These are phyloP conservation scores for Stagonosporopsis rhizophila DNA, from an alignment of 2,329 filamentous ascomycete genomes.

Conservation along the genomic window DNA sequence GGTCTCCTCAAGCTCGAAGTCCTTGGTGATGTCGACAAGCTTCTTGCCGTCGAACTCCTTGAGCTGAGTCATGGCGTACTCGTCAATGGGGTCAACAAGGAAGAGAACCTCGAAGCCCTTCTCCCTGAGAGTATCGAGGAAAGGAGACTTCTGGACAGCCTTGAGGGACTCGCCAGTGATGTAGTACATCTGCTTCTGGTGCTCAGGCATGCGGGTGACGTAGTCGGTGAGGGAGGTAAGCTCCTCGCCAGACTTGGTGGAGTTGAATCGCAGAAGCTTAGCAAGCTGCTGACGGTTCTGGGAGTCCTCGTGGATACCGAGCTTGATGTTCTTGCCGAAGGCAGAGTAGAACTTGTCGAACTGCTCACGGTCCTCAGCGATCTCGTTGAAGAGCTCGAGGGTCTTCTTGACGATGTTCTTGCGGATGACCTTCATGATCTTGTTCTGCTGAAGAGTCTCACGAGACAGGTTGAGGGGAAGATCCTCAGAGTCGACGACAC, in stretches of 20 bases:
- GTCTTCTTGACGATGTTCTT: slow-evolving; percentile 99
- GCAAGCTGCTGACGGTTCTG: slow-evolving; percentile 93
- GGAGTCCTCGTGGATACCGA: slow-evolving; percentile 99
- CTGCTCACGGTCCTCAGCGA: slow-evolving; percentile 99
- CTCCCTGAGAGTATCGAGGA: slow-evolving; percentile 97
- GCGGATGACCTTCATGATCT: slow-evolving; percentile 99
- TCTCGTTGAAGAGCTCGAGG: slow-evolving; percentile 98
- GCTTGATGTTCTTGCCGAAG: slow-evolving; percentile 99
- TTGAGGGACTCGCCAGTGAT: slow-evolving; percentile 99
- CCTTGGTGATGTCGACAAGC: slow-evolving; percentile 99
- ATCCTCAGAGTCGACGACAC: slow-evolving; percentile 99
- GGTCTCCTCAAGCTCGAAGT: slow-evolving; percentile 99
- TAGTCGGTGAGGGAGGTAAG: slow-evolving; percentile 95
- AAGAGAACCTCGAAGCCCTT: slow-evolving; percentile 99
- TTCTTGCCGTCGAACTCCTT: slow-evolving; percentile 99
- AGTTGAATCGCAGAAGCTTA: slow-evolving; percentile 99
- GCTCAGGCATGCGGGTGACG: slow-evolving; percentile 98
- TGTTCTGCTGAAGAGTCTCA: slow-evolving; percentile 99
- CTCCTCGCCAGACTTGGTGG: slow-evolving; percentile 98
- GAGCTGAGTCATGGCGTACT: slow-evolving; percentile 99
- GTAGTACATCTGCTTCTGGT: slow-evolving; percentile 99
- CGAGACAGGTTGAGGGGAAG: slow-evolving; percentile 98
- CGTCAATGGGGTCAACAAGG: slow-evolving; percentile 98
- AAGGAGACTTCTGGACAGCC: slow-evolving; percentile 96
- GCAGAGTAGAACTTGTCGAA: slow-evolving; percentile 99